phyloP scores from a whole-genome alignment of 83 land plant species.

The Larix sibirica region DNA sequence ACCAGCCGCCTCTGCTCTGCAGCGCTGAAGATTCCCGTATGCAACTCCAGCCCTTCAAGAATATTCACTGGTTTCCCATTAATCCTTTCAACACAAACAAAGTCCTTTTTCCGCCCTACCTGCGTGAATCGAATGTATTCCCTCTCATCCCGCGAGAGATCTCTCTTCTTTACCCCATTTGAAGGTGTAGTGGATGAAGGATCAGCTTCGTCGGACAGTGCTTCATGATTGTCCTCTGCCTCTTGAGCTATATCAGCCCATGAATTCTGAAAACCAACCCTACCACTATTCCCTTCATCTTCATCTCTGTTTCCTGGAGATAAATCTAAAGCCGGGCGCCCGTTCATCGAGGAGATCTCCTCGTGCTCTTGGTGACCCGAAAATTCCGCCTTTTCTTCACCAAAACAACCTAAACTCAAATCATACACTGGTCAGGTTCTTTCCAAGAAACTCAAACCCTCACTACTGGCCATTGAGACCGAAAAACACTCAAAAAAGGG shows the following conservation, averaged over 20 bases:
- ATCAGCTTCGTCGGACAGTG: background rate
- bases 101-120: slow-evolving; percentile 71
- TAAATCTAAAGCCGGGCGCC: background rate
- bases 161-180: slow-evolving; percentile 8
- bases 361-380: background rate
- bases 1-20: slow-evolving; percentile 84
- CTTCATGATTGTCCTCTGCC: slow-evolving; percentile 39
- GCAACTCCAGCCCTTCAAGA: slow-evolving; percentile 86
- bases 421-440: background rate
- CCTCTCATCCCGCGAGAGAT: slow-evolving; percentile 55
- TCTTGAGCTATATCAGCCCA: slow-evolving; percentile 77
- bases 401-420: background rate
- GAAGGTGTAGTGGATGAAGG: background rate
- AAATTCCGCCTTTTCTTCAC: background rate
- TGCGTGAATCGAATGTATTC: slow-evolving; percentile 56
- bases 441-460: background rate
- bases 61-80: slow-evolving; percentile 72
- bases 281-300: background rate
- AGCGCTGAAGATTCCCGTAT: slow-evolving; percentile 76
- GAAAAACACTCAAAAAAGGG: background rate
- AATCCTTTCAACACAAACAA: slow-evolving; percentile 65
- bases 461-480: background rate
- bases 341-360: background rate
- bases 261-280: slow-evolving; percentile 17
- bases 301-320: background rate